Evolutionary conservation across 805 yeast genomes (phyloP), one percentile per base, ranked within the genome.

Genomic region (Metschnikowia cerradonensis): DNA sequence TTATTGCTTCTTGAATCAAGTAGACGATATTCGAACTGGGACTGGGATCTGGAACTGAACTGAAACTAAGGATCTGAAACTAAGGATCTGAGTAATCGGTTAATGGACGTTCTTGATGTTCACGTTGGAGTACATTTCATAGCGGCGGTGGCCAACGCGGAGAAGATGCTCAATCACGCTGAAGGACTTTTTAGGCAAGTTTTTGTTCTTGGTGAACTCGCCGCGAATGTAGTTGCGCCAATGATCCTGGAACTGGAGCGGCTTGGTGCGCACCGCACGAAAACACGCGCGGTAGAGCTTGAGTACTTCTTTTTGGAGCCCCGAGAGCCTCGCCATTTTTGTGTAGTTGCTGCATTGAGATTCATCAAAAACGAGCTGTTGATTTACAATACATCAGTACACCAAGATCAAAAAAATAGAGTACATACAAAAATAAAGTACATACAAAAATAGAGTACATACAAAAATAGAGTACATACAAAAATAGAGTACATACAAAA

Each of bases 81-180:
- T 22, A 6, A 22, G 23, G 23, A 23, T 6, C 20, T 20, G 20
- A 20, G 20, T 4, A 6, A 23, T 23, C 26, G 8, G 8, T 23
- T 23, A 65, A 56, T 73, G 77, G 33, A 89, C 84, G 59, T 89
- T 87, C 54, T 84, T 86, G 33, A 91, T 83, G 47, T 79, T 82
- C 1, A 88, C 82, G 55, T 82, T 79, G 57, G 85, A 80, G 58
- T 83, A 87, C 81, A 84, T 80, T 54, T 90, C 95, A 45, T 78
- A 73, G 60, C 86, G 75, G 61, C 84, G 82, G 54, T 79, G 75
- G 3, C 98, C 98, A 3, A 79, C 76, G 52, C 98, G 74, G 38
- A 91, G 67, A 36, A 92, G 73, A 67, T 91, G 90, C 64, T 91
- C 98, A 41, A 91, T 82, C 0, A 96, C 86, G 41, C 85, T 76